These are phyloP conservation scores for Clathrus columnatus DNA, from an alignment of 768 basidiomycete genomes.

Conservation along the genomic window DNA sequence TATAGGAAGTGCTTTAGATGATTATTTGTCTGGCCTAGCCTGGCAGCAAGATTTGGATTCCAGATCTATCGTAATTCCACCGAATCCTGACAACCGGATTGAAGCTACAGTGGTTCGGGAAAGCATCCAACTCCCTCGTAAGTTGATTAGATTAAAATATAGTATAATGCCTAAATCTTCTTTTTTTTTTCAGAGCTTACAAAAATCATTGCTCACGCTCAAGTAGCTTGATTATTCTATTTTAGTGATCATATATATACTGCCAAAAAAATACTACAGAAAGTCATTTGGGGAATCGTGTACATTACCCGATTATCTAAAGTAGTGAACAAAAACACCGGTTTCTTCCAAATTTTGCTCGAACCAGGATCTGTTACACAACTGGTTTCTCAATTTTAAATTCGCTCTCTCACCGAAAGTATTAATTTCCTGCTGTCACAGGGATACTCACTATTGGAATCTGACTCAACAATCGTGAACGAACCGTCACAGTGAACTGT, in stretches of 20 bases:
- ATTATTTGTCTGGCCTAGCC: conserved; percentile 53
- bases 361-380: too few species aligned
- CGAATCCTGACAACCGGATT: conserved; percentile 84
- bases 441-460: too few species aligned
- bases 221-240: conserved; percentile 32
- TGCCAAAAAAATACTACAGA: background rate
- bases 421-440: too few species aligned
- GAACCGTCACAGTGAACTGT: too few species aligned
- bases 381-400: too few species aligned
- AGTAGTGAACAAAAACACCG: background rate
- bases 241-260: background rate
- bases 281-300: background rate
- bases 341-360: too few species aligned
- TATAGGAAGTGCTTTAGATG: conserved; percentile 47
- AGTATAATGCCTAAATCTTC: conserved; percentile 9
- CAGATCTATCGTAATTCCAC: conserved; percentile 58
- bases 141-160: conserved; percentile 25
- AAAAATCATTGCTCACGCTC: conserved; percentile 67
- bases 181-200: conserved; percentile 44
- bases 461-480: too few species aligned
- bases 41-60: conserved; percentile 52
- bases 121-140: conserved; percentile 72
- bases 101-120: conserved; percentile 81
- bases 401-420: too few species aligned
- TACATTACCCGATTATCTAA: background rate